Evolutionary conservation across 2,329 filamentous ascomycete genomes (phyloP).

Genomic region (Colletotrichum tabaci): DNA sequence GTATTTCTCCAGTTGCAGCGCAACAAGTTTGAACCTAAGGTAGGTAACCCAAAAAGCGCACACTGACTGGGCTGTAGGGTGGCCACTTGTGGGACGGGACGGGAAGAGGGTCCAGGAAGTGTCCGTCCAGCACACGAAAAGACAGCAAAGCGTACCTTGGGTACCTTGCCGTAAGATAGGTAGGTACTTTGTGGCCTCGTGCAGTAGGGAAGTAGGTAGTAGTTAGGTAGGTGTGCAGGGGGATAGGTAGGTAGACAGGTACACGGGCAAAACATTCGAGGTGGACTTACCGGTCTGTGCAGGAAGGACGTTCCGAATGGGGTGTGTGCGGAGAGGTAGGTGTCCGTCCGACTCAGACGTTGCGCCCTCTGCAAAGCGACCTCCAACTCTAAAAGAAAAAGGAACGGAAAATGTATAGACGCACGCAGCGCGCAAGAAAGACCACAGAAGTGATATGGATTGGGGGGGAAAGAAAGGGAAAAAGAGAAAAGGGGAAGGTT

Average conservation of each 20-base stretch:
- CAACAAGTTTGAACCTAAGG: constrained; percentile 1
- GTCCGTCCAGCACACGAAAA: neutral
- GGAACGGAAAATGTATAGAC: neutral
- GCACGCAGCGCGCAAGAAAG: neutral
- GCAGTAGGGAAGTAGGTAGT: too few species aligned
- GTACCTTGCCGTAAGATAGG: too few species aligned
- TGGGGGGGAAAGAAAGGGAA: neutral
- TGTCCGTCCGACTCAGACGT: neutral
- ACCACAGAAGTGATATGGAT: neutral
- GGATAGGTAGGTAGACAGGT: too few species aligned
- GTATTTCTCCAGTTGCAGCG: constrained; percentile 14
- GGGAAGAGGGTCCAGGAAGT: neutral
- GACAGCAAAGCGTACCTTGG: too few species aligned
- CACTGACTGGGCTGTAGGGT: neutral
- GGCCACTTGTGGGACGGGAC: neutral
- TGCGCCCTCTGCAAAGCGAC: neutral
- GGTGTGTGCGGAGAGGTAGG: neutral
- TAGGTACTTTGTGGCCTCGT: too few species aligned
- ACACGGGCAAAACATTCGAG: neutral
- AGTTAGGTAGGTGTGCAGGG: too few species aligned
- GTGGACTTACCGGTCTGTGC: constrained; percentile 16
- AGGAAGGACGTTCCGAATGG: neutral
- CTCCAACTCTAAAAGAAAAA: neutral
- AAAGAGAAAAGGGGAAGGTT: neutral
- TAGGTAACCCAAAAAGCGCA: neutral